Evolutionary conservation across 345 rosid species (phyloP).

Genomic region (Arabidopsis arenosa): DNA sequence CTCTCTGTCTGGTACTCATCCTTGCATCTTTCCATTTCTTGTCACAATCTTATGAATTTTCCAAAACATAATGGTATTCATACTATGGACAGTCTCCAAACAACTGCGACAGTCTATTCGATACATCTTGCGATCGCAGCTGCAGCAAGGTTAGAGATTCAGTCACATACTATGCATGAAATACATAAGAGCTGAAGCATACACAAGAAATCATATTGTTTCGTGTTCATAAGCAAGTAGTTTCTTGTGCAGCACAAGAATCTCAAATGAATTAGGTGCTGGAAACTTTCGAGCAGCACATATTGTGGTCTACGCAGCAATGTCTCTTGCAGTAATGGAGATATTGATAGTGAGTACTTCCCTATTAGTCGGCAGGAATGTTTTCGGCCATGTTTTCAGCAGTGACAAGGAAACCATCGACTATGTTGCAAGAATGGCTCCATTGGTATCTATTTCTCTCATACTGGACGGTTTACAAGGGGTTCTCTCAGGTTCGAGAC

Average conservation of each 20-base stretch:
- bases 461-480: constrained; percentile 66
- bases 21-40: not conserved
- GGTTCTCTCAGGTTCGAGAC: constrained; percentile 61
- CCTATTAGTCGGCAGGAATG: constrained; percentile 49
- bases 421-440: constrained; percentile 71
- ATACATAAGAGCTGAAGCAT: too few relatives aligned
- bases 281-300: constrained; percentile 62
- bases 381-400: constrained; percentile 75
- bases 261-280: constrained; percentile 83
- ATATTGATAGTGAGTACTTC: constrained; percentile 48
- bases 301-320: constrained; percentile 48
- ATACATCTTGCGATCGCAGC: constrained; percentile 60
- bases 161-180: not conserved
- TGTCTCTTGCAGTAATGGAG: constrained; percentile 50
- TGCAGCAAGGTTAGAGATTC: constrained; percentile 65
- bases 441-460: constrained; percentile 65
- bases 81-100: constrained; percentile 55
- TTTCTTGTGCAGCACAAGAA: constrained; percentile 43
- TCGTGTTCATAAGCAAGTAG: constrained; percentile 27
- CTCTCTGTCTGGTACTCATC: constrained; percentile 62
- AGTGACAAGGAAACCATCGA: constrained; percentile 68
- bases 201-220: not conserved
- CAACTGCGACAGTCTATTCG: constrained; percentile 52
- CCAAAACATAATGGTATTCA: not conserved
- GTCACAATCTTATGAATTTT: not conserved